Conservation (phyloP, 164 flowering plant species). For the Piper longum region DNA sequence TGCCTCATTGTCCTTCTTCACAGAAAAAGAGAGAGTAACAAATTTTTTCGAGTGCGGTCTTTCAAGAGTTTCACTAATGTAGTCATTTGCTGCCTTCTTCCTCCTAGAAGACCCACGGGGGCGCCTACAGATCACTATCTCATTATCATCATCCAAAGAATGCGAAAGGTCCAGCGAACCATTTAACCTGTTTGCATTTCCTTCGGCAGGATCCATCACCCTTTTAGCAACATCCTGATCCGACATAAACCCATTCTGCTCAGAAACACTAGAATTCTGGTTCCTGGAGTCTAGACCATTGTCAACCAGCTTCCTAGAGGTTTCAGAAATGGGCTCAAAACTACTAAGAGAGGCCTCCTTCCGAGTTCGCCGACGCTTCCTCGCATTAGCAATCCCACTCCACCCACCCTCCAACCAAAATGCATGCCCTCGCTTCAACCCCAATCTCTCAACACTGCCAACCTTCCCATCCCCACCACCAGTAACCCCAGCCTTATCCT, state of each 20-base stretch:
- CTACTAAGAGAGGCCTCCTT: conserved; percentile 36
- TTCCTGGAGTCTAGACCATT: conserved; percentile 8
- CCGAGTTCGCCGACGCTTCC: conserved; percentile 30
- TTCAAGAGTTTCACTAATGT: conserved; percentile 9
- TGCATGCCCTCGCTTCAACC: conserved; percentile 20
- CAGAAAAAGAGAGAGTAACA: not conserved
- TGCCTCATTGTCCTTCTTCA: conserved; percentile 11
- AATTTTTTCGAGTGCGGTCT: conserved; percentile 1
- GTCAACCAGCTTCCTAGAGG: conserved; percentile 17
- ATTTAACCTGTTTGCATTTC: conserved; percentile 1
- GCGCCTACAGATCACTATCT: conserved; percentile 42
- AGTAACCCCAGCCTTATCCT: conserved; percentile 15
- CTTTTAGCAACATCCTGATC: conserved; percentile 5
- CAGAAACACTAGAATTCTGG: conserved; percentile 10
- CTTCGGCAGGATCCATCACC: conserved; percentile 4
- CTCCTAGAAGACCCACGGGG: conserved; percentile 49
- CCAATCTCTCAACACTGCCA: conserved; percentile 3
- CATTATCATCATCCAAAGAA: conserved; percentile 26
- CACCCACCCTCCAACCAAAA: conserved; percentile 2
- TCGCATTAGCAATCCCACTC: conserved; percentile 10
- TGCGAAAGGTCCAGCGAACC: conserved; percentile 11
- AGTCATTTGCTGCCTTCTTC: conserved; percentile 27
- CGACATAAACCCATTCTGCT: conserved; percentile 6
- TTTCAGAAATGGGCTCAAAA: conserved; percentile 19
- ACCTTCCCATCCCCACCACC: conserved; percentile 4